phyloP scores from a whole-genome alignment of 192 early-diverging fungal species.

The Mortierella hygrophila region DNA sequence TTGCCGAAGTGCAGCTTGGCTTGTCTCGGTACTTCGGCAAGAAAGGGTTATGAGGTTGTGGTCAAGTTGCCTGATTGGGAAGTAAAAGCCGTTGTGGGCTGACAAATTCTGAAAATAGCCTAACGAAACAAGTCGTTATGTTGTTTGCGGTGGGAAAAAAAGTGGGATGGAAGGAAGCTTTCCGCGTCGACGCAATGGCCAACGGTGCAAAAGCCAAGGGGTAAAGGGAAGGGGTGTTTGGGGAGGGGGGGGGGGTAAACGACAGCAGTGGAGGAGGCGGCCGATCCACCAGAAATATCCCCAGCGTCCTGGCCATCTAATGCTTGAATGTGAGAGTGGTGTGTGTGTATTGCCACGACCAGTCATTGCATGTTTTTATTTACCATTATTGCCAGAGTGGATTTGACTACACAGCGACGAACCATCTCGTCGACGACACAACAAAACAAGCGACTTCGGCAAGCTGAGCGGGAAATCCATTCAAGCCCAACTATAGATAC shows the following conservation, averaged over 20 bases:
- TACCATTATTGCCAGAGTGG: too few relatives aligned
- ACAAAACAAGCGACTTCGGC: neutral
- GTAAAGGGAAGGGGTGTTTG: neutral
- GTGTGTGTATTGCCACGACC: too few relatives aligned
- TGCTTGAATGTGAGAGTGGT: too few relatives aligned
- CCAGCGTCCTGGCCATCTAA: too few relatives aligned
- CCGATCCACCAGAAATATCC: too few relatives aligned
- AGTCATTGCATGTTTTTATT: too few relatives aligned
- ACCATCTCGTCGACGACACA: neutral
- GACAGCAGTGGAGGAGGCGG: too few relatives aligned
- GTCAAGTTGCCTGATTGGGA: neutral
- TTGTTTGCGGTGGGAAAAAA: too few relatives aligned
- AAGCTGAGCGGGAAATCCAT: constrained; percentile 2
- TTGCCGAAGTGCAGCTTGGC: neutral
- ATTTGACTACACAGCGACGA: neutral
- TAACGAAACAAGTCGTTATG: neutral
- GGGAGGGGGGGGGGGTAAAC: too few relatives aligned
- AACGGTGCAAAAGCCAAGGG: neutral
- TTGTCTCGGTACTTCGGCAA: neutral
- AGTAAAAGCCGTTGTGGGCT: neutral
- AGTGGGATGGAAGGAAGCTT: neutral
- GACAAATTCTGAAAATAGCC: neutral
- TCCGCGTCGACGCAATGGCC: neutral
- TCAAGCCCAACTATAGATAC: neutral
- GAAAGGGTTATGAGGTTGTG: neutral